phyloP scores from a whole-genome alignment of 2,329 filamentous ascomycete genomes.

The Colletotrichum liaoningense region DNA sequence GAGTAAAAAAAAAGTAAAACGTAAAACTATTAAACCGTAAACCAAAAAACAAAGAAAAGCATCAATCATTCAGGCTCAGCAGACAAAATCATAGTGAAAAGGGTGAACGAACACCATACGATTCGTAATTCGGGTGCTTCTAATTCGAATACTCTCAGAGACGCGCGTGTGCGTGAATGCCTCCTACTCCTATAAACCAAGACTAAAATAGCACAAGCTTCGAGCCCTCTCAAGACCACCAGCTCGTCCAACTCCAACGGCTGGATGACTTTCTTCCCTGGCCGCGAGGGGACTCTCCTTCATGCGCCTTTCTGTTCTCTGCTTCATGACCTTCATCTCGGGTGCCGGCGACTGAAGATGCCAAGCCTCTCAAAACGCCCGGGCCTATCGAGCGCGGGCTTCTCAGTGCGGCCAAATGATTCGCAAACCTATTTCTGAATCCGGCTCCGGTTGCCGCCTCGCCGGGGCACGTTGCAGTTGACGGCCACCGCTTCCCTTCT shows the following conservation, averaged over 20 bases:
- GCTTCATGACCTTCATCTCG: not conserved
- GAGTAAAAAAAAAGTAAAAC: not conserved
- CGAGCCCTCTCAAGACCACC: conserved; percentile 8
- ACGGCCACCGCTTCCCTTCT: conserved; percentile 6
- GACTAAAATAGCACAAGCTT: not conserved
- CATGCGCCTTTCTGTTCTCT: not conserved
- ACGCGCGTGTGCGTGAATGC: not conserved
- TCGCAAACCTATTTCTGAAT: not conserved
- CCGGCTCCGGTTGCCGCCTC: not conserved
- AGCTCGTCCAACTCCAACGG: conserved; percentile 35
- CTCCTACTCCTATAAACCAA: not conserved
- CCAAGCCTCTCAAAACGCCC: conserved; percentile 12
- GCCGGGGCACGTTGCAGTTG: conserved; percentile 29
- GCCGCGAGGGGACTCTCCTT: conserved; percentile 3
- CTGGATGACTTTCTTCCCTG: conserved; percentile 4
- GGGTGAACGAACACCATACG: not conserved
- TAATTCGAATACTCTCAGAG: not conserved
- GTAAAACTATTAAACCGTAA: not conserved
- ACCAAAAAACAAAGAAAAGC: conserved; percentile 1
- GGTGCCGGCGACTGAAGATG: not conserved
- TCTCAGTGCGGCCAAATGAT: conserved; percentile 1
- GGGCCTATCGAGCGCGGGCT: conserved; percentile 27
- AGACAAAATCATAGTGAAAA: not conserved
- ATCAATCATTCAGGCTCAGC: not conserved
- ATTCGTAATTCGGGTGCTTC: not conserved